A percentile compares a stretch with the other conserved stretches of the same genome.
Evolutionary conservation across 164 flowering plant species (phyloP).

Genomic region (Vitis rotundifolia): DNA sequence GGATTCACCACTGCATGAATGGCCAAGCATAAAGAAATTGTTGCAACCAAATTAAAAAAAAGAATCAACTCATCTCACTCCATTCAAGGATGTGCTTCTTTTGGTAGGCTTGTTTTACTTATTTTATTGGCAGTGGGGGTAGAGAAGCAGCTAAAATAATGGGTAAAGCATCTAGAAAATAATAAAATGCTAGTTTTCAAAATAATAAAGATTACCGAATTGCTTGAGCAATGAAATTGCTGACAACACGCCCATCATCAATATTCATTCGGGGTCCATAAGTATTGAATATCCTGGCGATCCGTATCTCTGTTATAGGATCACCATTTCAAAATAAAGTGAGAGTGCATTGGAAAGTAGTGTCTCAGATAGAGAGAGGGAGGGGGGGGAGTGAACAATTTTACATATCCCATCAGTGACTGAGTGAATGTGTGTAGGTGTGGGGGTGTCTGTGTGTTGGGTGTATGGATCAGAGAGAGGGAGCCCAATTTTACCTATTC

Average conservation of each 20-base stretch:
- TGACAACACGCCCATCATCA: conserved; percentile 90
- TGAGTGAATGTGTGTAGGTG: no score
- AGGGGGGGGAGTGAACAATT: no score
- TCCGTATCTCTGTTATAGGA: conserved; percentile 51
- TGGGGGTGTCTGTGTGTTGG: no score
- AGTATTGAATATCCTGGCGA: conserved; percentile 84
- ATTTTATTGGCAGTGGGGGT: no score
- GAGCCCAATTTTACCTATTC: conserved; percentile 49
- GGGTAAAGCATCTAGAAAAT: no score
- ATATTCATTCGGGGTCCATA: conserved; percentile 88
- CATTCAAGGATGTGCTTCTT: not conserved
- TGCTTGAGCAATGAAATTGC: conserved; percentile 90
- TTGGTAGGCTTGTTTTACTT: no score
- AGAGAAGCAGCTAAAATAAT: no score
- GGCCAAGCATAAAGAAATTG: not conserved
- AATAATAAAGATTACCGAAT: conserved; percentile 37
- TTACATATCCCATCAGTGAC: not conserved
- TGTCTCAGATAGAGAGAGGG: no score
- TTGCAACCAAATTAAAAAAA: no score
- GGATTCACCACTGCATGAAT: conserved; percentile 47
- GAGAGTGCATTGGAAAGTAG: not conserved
- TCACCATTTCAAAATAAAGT: no score
- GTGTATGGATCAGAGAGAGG: not conserved
- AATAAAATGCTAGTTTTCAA: no score
- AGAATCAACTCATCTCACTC: not conserved